Evolutionary conservation across 805 yeast species (phyloP), one percentile per base, ranked within the genome.

Genomic region (Candida krabiensis): DNA sequence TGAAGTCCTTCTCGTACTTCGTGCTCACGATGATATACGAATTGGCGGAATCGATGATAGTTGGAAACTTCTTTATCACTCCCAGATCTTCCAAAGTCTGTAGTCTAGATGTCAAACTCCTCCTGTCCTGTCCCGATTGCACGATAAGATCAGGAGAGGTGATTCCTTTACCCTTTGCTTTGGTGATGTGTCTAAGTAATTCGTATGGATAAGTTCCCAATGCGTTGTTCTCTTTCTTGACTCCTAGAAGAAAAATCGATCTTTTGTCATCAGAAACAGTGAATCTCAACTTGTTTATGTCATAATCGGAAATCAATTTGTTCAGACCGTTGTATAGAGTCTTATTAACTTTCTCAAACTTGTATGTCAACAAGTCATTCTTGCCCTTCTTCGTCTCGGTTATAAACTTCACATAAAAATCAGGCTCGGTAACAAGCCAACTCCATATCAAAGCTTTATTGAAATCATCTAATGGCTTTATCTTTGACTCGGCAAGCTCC

Each of bases 91-190:
- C 76, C 14, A 84, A 61, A 29, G 70, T 69, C 49, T 75, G 78
- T 36, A 83, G 64, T 48, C 93, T 68, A 1, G 78, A 67, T 0
- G 89, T 79, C 28, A 83, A 65, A 41, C 89, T 81, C 46, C 91
- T 69, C 13, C 81, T 75, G 50, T 84, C 93, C 58, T 84, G 93
- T 7, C 75, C 75, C 0, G 89, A 75, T 14, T 62, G 66, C 28
- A 64, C 62, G 2, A 80, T 74, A 41, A 84, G 63, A 18, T 76
- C 78, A 21, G 77, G 63, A 0, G 90, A 75, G 33, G 75, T 69
- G 12, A 83, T 75, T 8, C 93, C 93, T 1, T 58, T 50, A 0
- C 67, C 61, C 17, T 79, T 79, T 21, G 74, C 55, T 41, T 69
- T 73, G 0, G 89, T 85, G 37, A 84, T 80, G 33, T 75, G 80